Percentiles rank a stretch among this genome's conserved stretches.
Evolutionary conservation across 306 rosid species (phyloP).

Genomic region (Chamaecrista fasciculata): DNA sequence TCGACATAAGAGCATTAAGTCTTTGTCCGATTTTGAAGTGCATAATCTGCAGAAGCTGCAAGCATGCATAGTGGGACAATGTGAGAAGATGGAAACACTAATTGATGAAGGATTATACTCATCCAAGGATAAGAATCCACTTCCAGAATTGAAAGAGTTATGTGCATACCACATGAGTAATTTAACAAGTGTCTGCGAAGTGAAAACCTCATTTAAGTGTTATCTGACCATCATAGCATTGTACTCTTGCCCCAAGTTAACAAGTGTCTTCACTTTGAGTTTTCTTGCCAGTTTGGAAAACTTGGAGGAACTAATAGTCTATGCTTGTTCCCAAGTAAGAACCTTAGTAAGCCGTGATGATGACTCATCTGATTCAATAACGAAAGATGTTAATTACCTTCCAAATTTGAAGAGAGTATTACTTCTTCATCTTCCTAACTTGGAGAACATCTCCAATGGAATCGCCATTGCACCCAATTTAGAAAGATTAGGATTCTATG

Average conservation of each 20-base stretch:
- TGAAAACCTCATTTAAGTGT: neutral
- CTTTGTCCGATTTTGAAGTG: neutral
- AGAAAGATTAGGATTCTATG: neutral
- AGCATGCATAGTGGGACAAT: neutral
- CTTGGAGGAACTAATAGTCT: neutral
- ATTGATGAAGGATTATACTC: neutral
- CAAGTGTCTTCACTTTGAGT: too few species aligned
- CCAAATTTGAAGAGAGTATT: neutral
- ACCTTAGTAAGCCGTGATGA: neutral
- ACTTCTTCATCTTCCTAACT: neutral
- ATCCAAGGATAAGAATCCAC: neutral
- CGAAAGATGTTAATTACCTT: neutral
- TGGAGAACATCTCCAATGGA: conserved; percentile 2
- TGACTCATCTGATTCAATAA: neutral
- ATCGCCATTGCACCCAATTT: neutral
- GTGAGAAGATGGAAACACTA: conserved; percentile 1
- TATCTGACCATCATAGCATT: neutral
- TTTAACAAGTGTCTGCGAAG: neutral
- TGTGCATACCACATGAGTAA: neutral
- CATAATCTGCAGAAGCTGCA: neutral
- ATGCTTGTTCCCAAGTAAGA: neutral
- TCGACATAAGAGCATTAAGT: neutral
- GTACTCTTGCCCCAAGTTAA: neutral
- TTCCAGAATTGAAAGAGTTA: neutral
- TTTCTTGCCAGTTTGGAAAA: too few species aligned